Percentiles rank a stretch among this genome's conserved stretches.
phyloP scores from a whole-genome alignment of 2,329 filamentous ascomycete species.

The Ceratocystis harringtonii region DNA sequence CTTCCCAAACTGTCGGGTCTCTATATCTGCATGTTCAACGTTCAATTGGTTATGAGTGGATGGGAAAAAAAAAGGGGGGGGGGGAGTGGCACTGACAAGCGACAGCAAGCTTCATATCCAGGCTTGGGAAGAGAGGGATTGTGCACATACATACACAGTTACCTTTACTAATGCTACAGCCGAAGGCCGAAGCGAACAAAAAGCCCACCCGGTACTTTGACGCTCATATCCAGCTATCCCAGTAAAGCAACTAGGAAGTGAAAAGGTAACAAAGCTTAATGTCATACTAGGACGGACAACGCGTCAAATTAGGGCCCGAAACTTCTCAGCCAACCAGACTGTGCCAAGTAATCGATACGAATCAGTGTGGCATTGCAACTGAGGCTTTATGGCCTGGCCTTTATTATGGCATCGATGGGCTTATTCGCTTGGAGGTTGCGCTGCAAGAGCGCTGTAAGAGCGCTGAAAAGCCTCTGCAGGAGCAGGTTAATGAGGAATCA shows the following conservation, averaged over 20 bases:
- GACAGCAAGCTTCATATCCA: background rate
- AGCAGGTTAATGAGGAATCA: background rate
- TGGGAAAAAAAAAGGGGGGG: background rate
- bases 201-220: background rate
- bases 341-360: constrained; percentile 2
- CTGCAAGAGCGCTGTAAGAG: too few relatives aligned
- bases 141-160: background rate
- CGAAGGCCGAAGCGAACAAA: background rate
- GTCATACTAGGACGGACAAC: background rate
- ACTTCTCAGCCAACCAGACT: background rate
- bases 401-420: too few relatives aligned
- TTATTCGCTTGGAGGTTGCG: too few relatives aligned
- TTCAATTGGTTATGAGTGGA: background rate
- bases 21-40: background rate
- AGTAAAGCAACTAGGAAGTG: background rate
- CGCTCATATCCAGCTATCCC: background rate
- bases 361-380: background rate
- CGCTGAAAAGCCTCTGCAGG: background rate
- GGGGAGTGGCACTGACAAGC: background rate
- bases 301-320: background rate
- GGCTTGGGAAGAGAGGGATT: background rate
- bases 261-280: background rate
- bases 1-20: constrained; percentile 8
- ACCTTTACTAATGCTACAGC: background rate
- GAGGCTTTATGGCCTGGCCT: background rate